Base-by-base conservation (phyloP, 1,139 yeast genomes). In the Yamadazyma dushanensis region DNA sequence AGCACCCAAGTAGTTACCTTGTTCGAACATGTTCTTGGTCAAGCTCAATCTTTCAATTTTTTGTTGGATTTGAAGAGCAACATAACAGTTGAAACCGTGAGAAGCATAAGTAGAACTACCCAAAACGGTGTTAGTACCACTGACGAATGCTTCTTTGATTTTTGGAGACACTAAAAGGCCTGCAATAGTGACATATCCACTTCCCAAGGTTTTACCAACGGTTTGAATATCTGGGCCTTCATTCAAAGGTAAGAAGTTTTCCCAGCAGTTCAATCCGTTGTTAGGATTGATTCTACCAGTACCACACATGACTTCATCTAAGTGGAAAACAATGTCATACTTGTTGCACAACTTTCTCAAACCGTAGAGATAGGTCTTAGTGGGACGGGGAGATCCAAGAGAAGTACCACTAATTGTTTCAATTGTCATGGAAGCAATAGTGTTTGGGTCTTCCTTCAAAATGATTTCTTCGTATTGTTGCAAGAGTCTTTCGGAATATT, bases 261-360 rank as follows among this genome's bases (percentile, higher is more conserved):
- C 79, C 80, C 78, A 46, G 70, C 78, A 60, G 65, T 75, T 51
- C 59, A 67, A 42, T 3, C 56, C 53, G 10, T 62, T 62, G 50
- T 61, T 57, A 18, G 63, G 59, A 32, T 47, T 50, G 27, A 53
- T 47, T 40, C 84, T 67, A 32, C 83, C 83, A 36, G 79, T 67
- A 35, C 84, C 84, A 55, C 83, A 78, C 83, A 78, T 78, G 32
- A 78, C 82, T 57, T 79, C 84, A 52, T 79, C 84, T 40, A 77
- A 59, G 61, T 74, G 68, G 55, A 79, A 64, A 36, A 79, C 51
- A 27, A 77, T 70, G 44, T 79, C 83, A 45, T 78, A 76, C 54
- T 78, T 79, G 59, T 73, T 70, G 51, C 81, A 73, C 25, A 79
- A 52, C 26, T 61, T 70, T 46, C 78, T 64, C 24, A 73, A 56